A percentile compares a stretch with the other conserved stretches of the same genome.
phyloP scores from a whole-genome alignment of 176 grass and related monocot species.

The Areca catechu region DNA sequence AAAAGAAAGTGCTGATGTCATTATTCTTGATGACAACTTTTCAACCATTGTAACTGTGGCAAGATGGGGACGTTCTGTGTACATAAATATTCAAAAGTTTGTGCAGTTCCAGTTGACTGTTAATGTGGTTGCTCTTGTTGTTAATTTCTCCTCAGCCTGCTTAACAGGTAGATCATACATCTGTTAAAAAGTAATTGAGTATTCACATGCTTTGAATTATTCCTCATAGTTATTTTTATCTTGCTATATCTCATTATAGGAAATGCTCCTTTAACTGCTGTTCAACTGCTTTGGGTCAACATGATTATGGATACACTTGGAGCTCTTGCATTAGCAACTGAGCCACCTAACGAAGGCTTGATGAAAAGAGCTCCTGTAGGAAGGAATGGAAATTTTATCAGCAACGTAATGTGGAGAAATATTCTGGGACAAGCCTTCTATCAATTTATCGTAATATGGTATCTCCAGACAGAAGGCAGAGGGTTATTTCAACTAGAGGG shows the following conservation, averaged over 20 bases:
- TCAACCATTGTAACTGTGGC: slow-evolving; percentile 93
- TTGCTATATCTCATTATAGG: slow-evolving; percentile 22
- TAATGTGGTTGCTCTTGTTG: slow-evolving; percentile 87
- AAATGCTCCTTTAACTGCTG: slow-evolving; percentile 89
- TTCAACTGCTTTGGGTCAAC: slow-evolving; percentile 97
- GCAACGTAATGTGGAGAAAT: slow-evolving; percentile 95
- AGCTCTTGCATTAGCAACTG: slow-evolving; percentile 86
- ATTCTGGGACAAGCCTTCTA: slow-evolving; percentile 81
- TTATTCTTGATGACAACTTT: slow-evolving; percentile 98
- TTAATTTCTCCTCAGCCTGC: slow-evolving; percentile 94
- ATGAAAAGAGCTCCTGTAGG: slow-evolving; percentile 91
- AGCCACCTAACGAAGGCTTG: slow-evolving; percentile 78
- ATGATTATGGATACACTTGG: slow-evolving; percentile 99
- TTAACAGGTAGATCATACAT: slow-evolving; percentile 48
- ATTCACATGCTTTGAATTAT: neutral
- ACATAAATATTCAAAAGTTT: slow-evolving; percentile 98
- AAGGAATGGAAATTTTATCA: slow-evolving; percentile 94
- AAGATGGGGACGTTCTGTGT: slow-evolving; percentile 94
- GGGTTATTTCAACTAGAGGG: slow-evolving; percentile 57
- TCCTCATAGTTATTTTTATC: neutral
- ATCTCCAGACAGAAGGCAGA: slow-evolving; percentile 87
- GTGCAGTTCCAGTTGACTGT: slow-evolving; percentile 97
- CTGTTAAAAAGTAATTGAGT: neutral
- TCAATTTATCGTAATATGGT: slow-evolving; percentile 95
- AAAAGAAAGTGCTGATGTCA: slow-evolving; percentile 95